Conservation (phyloP, 2,329 filamentous ascomycete genomes). For the Bimuria novae-zelandiae region DNA sequence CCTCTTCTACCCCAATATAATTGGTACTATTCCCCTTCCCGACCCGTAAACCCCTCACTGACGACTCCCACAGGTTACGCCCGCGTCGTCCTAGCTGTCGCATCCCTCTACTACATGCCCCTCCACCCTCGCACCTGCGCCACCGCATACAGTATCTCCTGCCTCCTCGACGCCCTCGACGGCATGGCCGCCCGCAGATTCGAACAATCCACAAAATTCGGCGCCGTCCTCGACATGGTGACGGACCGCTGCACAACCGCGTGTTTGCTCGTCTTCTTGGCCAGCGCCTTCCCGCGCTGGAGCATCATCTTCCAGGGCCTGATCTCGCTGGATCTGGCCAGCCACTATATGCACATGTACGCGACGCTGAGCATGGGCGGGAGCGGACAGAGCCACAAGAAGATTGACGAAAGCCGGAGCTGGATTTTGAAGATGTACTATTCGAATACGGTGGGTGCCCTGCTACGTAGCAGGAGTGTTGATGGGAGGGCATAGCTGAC, state of each 20-base stretch:
- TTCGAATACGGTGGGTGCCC: slow-evolving; percentile 81
- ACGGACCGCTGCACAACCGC: slow-evolving; percentile 97
- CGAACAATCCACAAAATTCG: slow-evolving; percentile 92
- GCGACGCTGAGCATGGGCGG: slow-evolving; percentile 88
- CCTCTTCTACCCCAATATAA: slow-evolving; percentile 58
- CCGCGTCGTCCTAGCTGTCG: slow-evolving; percentile 68
- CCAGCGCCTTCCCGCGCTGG: slow-evolving; percentile 92
- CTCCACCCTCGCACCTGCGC: slow-evolving; percentile 96
- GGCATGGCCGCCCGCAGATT: slow-evolving; percentile 87
- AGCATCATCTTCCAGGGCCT: slow-evolving; percentile 91
- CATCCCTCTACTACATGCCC: slow-evolving; percentile 98
- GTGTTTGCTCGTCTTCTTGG: slow-evolving; percentile 91
- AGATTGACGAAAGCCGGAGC: slow-evolving; percentile 83
- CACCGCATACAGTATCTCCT: slow-evolving; percentile 88
- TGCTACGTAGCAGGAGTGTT: neutral
- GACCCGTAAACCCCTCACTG: slow-evolving; percentile 16
- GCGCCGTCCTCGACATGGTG: slow-evolving; percentile 97
- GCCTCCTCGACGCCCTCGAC: slow-evolving; percentile 92
- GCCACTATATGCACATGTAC: slow-evolving; percentile 99
- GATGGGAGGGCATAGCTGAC: slow-evolving; percentile 16
- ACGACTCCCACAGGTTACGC: slow-evolving; percentile 49
- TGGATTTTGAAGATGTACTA: slow-evolving; percentile 95
- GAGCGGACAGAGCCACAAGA: slow-evolving; percentile 83
- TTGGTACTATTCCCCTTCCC: slow-evolving; percentile 46
- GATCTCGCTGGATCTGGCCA: slow-evolving; percentile 90